Percentiles rank a stretch among this genome's conserved stretches.
Evolutionary conservation across 2,329 filamentous ascomycete species (phyloP).

Genomic region (Niveomyces coronatus): DNA sequence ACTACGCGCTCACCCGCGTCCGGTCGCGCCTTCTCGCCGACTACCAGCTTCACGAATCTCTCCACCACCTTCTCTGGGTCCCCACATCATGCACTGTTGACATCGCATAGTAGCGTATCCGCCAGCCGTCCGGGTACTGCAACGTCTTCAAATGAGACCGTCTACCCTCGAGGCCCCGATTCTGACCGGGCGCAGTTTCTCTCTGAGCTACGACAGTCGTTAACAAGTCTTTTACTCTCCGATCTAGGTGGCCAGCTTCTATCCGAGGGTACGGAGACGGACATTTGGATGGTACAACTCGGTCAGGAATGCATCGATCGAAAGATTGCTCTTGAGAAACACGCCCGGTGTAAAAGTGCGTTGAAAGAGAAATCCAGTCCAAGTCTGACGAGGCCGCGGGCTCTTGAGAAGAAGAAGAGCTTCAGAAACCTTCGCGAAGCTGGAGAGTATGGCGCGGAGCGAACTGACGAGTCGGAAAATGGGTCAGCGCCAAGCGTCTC

Average conservation of each 20-base stretch:
- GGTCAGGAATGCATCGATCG: slow-evolving; percentile 56
- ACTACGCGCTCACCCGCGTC: slow-evolving; percentile 55
- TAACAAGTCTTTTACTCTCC: slow-evolving; percentile 78
- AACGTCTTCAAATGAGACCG: slow-evolving; percentile 57
- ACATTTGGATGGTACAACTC: slow-evolving; percentile 69
- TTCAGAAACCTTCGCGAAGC: slow-evolving; percentile 52
- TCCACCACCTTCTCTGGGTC: slow-evolving; percentile 38
- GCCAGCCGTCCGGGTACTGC: slow-evolving; percentile 53
- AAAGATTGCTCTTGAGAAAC: slow-evolving; percentile 43
- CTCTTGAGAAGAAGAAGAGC: slow-evolving; percentile 57
- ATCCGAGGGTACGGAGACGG: slow-evolving; percentile 84
- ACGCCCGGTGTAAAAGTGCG: slow-evolving; percentile 28
- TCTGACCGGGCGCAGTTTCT: slow-evolving; percentile 73
- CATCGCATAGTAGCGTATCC: slow-evolving; percentile 37
- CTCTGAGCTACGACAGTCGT: slow-evolving; percentile 61
- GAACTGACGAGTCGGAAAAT: slow-evolving; percentile 20
- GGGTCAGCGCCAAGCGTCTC: slow-evolving; percentile 10
- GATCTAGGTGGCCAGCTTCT: slow-evolving; percentile 83
- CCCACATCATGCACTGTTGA: slow-evolving; percentile 29
- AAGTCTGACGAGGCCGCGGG: slow-evolving; percentile 37
- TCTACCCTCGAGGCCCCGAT: slow-evolving; percentile 49
- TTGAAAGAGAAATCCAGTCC: slow-evolving; percentile 30
- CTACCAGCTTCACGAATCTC: slow-evolving; percentile 49
- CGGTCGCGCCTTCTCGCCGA: slow-evolving; percentile 49
- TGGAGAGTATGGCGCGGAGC: slow-evolving; percentile 29